Conservation (phyloP, 1,139 yeast species). For the Hanseniaspora uvarum region DNA sequence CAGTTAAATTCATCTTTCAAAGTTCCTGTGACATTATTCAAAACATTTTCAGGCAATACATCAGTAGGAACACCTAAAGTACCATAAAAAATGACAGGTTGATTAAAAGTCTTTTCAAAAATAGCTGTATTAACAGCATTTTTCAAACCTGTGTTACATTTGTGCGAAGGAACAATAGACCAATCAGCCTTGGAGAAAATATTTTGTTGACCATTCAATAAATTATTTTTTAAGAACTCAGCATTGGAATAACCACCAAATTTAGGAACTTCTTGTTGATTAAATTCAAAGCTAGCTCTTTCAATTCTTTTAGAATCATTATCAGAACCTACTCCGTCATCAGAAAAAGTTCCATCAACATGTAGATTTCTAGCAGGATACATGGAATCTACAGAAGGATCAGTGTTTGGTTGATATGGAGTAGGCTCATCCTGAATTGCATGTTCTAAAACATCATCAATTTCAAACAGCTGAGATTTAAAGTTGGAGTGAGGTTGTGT, state of each 20-base stretch:
- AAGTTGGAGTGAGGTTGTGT: slow-evolving; percentile 4
- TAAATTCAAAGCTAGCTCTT: background rate
- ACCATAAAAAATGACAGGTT: slow-evolving; percentile 67
- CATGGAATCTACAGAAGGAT: background rate
- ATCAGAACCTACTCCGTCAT: slow-evolving; percentile 24
- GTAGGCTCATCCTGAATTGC: slow-evolving; percentile 12
- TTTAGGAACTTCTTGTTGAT: slow-evolving; percentile 42
- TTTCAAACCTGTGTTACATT: slow-evolving; percentile 80
- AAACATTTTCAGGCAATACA: slow-evolving; percentile 50
- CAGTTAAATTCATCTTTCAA: slow-evolving; percentile 45
- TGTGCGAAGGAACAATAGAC: slow-evolving; percentile 56
- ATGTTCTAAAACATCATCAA: slow-evolving; percentile 15
- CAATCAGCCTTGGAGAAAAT: slow-evolving; percentile 68
- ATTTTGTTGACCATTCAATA: slow-evolving; percentile 39
- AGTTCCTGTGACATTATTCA: slow-evolving; percentile 39
- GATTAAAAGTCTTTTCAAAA: slow-evolving; percentile 39
- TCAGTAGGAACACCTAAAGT: slow-evolving; percentile 87
- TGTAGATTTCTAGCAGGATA: background rate
- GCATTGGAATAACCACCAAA: slow-evolving; percentile 62
- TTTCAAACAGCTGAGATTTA: slow-evolving; percentile 4
- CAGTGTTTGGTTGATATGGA: background rate
- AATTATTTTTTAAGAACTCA: slow-evolving; percentile 31
- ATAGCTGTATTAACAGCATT: slow-evolving; percentile 70
- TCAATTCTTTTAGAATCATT: background rate
- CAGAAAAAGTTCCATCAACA: slow-evolving; percentile 15